Evolutionary conservation across 2,329 filamentous ascomycete species (phyloP).

Genomic region (Triangularia verruculosa): DNA sequence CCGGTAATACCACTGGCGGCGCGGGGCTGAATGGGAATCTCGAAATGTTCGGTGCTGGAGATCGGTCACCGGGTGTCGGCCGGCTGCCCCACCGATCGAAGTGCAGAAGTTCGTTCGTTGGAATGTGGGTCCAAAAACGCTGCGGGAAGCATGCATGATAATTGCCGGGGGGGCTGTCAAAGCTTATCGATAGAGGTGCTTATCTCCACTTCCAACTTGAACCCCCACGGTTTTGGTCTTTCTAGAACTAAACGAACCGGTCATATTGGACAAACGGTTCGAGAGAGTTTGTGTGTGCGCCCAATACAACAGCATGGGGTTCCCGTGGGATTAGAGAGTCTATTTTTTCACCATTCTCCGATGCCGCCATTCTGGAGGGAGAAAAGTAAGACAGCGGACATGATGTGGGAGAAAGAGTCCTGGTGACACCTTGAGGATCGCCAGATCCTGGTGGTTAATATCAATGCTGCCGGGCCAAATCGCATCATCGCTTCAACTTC

Average conservation of each 20-base stretch:
- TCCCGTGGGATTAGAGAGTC: not conserved
- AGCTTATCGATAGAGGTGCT: not conserved
- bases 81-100: not conserved
- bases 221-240: not conserved
- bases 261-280: not conserved
- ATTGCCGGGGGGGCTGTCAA: not conserved
- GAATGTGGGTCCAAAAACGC: not conserved
- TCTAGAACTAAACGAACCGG: conserved; percentile 3
- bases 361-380: not conserved
- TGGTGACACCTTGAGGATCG: not conserved
- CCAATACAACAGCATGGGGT: not conserved
- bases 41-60: not conserved
- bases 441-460: not conserved
- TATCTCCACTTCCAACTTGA: no score
- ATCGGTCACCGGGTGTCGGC: not conserved
- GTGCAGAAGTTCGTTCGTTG: not conserved
- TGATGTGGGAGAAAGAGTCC: not conserved
- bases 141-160: not conserved
- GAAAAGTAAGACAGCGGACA: not conserved
- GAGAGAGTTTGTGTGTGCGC: not conserved
- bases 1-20: not conserved
- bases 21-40: not conserved
- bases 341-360: not conserved
- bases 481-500: not conserved
- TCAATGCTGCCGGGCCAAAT: not conserved